Base-by-base conservation (phyloP, 345 rosid species). In the Lagerstroemia speciosa region DNA sequence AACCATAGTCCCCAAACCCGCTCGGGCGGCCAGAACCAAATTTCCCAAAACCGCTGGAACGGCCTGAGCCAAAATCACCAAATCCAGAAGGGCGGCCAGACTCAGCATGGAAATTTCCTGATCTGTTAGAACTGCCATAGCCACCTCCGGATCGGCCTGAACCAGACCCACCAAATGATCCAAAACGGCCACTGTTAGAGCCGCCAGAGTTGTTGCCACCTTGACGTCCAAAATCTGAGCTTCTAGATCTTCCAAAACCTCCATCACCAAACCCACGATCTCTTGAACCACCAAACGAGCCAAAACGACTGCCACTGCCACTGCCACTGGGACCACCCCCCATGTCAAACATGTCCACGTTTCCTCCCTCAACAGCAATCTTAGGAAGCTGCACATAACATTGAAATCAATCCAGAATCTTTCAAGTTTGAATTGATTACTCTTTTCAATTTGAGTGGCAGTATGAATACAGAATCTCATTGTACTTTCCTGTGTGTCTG, bases 351-450 rank as follows among this genome's bases (percentile, higher is more conserved):
- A 86, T 83, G 69, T 84, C 82, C 37, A 33, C 16, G 46, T 41
- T 41, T 41, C 78, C 87, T 70, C 79, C 86, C 63, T 86, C 89
- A 58, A 65, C 84, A n/a, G 79, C 67, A 8, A 92, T 82, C 74
- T 74, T 86, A 55, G 96, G 91, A 41, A 92, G 88, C 98, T 92
- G 86, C 64, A 64, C 38, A 64, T 60, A 9, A 62, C 71, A 65
- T 48, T 48, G 24, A 40, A n/a, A 52, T 74, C 41, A 71, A 67
- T 27, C 57, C 4, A 20, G 48, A 29, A 71, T 40, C 15, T 24
- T 72, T 14, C 3, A 69, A 26, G 27, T 26, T 40, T 57, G 24
- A 19, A 60, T 52, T n/a, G 26, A 11, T 40, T 27, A 10, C 22
- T 19, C 19, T 62, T 38, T 32, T 9, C 31, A 67, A 7, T 31